Conservation (phyloP, 495 filamentous ascomycete genomes). For the Lasiosphaeria miniovina region DNA sequence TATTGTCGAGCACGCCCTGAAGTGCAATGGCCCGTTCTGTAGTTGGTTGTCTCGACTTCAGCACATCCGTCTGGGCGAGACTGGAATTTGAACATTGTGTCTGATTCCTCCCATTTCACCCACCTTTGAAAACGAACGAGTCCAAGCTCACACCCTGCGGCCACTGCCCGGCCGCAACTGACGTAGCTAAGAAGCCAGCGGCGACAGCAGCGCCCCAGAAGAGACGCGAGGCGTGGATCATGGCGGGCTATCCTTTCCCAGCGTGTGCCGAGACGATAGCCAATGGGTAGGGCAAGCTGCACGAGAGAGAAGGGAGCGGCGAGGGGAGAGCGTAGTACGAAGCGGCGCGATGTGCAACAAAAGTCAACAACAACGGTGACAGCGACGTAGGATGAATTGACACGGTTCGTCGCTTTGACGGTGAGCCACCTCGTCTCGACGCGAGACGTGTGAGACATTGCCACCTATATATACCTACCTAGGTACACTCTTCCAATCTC, state of each 20-base stretch:
- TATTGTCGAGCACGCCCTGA: slow-evolving; percentile 53
- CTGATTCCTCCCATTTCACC: background rate
- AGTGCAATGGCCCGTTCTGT: slow-evolving; percentile 48
- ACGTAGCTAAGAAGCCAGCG: background rate
- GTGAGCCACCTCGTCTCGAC: too few relatives aligned
- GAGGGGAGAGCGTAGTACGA: too few relatives aligned
- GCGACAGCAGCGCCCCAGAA: background rate
- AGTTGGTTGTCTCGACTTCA: background rate
- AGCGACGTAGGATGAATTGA: too few relatives aligned
- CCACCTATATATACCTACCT: background rate
- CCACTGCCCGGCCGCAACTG: slow-evolving; percentile 8
- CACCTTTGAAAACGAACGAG: slow-evolving; percentile 47
- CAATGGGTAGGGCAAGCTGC: background rate
- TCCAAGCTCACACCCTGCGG: slow-evolving; percentile 32
- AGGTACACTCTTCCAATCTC: too few relatives aligned
- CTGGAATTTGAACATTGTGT: too few relatives aligned
- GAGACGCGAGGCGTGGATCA: slow-evolving; percentile 3
- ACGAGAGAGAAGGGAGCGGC: background rate
- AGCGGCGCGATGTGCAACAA: too few relatives aligned
- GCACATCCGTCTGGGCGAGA: too few relatives aligned
- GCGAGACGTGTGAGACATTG: too few relatives aligned
- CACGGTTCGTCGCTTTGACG: too few relatives aligned
- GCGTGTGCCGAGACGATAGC: too few relatives aligned
- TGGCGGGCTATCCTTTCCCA: background rate
- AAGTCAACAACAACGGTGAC: too few relatives aligned